Base-by-base conservation (phyloP, 2,329 filamentous ascomycete genomes). In the Botrytis medusae region DNA sequence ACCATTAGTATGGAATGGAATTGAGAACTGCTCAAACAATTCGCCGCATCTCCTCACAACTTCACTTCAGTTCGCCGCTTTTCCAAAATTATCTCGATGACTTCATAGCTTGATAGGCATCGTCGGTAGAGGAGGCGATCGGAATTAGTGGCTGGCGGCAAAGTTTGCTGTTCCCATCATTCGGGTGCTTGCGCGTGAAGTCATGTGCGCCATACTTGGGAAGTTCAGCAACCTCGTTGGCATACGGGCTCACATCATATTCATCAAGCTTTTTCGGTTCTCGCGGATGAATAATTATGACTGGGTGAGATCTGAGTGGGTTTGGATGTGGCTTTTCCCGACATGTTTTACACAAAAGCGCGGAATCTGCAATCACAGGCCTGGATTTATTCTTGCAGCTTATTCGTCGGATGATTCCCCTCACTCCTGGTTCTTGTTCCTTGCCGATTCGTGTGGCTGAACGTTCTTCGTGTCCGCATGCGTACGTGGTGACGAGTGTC, bases 391-490 rank as follows among this genome's bases (percentile, higher is more conserved):
- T 59, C 12, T 32, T 57, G 37, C 22, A 9, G n/a, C 37, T 42
- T 10, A 57, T 16, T 42, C n/a, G 20, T 32, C 37, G 48, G n/a
- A 69, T 42, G 2, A 59, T 32, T 4, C 34, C 34, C 25, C 14
- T n/a, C n/a, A 69, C 29, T 32, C 48, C 65, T 2, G 18, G 16
- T 16, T 1, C n/a, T 44, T 51, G 48, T 14, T 44, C 34, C 20
- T 37, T 29, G 48, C 37, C 65, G 18, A 69, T 57, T 25, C 37
- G 18, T 2, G 48, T 44, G 3, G 34, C 29, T 1, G 64, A 57
- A 29, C 10, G 20, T 59, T 69, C 65, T 57, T 9, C n/a, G 48
- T 69, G 65, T 59, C 65, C 65, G 48, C 65, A 69, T 25, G 48
- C 34, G 65, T 3, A 69, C 1, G 10, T 69, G 18, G 65, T 69